Evolutionary conservation across 768 basidiomycete species (phyloP), one percentile per base, ranked within the genome.

Genomic region (Termitomyces heimii): DNA sequence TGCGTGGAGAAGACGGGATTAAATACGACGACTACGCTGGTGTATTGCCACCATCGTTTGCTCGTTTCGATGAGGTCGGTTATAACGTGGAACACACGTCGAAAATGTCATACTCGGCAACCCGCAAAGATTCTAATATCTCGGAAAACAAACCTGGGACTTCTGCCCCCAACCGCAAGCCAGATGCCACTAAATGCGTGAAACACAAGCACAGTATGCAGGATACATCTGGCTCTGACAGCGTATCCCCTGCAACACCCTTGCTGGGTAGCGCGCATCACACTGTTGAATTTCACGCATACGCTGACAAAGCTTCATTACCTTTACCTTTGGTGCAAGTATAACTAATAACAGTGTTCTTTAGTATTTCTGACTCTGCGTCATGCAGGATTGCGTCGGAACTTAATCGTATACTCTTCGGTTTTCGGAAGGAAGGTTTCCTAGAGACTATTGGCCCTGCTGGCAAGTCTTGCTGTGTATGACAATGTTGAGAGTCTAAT

Each of bases 371-470:
- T 49, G 26, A 29, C 1, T 28, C 54, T 14, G 49, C 2, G 24
- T 29, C 18, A 28, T 14, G 18, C 14, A 91, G 90, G 28, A 87
- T 96, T 60, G 88, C 88, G 2, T 89, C 94, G 70, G 92, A 95
- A 67, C 76, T 97, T 35, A 78, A 82, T 20, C 74, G 83, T 45
- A 69, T 77, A 29, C 68, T 95, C 44, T 94, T 91, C 69, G 72
- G 72, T 53, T 94, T 90, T 70, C 84, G 86, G 66, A 77, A 87
- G 37, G 86, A 90, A 62, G 93, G 92, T 1, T 86, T 86, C 56
- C 70, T 98, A 51, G 95, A 97, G 69, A 86, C 87, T 18, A 86
- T 95, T 59, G 95, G 95, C 34, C 93, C 93, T 13, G 93, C 94
- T 29, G 86, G 92, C 83, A 67, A 68, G 73, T 65, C 13, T 42